Base-by-base conservation (phyloP, 2,329 filamentous ascomycete species). In the Botryotinia convoluta region DNA sequence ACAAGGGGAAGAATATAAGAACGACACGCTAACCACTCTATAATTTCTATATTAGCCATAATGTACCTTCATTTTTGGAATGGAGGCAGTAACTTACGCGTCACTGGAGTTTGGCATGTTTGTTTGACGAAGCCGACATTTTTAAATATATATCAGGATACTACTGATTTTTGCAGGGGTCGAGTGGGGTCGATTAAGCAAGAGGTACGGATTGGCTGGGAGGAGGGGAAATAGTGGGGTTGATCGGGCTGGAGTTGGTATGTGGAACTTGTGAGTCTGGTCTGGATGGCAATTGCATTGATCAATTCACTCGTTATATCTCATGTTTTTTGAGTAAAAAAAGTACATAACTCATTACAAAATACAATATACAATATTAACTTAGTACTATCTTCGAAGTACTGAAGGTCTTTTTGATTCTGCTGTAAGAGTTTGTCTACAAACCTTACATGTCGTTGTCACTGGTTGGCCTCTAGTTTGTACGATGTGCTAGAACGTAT, bases 11-110 rank as follows among this genome's bases (percentile, higher is more conserved):
- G 48, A 75, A 76, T 79, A 79, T 79, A 79, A 79, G 78, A 79
- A 79, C 78, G 78, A 79, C 78, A 79, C 78, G 78, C 78, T 79
- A 79, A 79, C 78, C 78, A 79, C 78, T 79, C 77, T 78, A 73
- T 74, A n/a, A 45, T 45, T 22, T 69, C 35, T 69, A 71, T 60
- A 72, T 78, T 77, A 78, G 77, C 76, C 75, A 62, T 74, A 71
- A 77, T 71, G 51, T 76, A 74, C 68, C 68, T 62, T 70, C 68
- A 70, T 70, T 70, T 69, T 45, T 61, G 68, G 64, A 70, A 70
- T 70, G 68, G 29, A 35, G 68, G 68, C 68, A 70, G 68, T 61
- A 51, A 78, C 78, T 78, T 78, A 79, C 77, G 78, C 78, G 77
- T 79, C 77, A 77, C 76, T 75, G 76, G 74, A 76, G 75, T 76